Evolutionary conservation across 306 rosid species (phyloP).

Genomic region (Lathyrus tuberosus): DNA sequence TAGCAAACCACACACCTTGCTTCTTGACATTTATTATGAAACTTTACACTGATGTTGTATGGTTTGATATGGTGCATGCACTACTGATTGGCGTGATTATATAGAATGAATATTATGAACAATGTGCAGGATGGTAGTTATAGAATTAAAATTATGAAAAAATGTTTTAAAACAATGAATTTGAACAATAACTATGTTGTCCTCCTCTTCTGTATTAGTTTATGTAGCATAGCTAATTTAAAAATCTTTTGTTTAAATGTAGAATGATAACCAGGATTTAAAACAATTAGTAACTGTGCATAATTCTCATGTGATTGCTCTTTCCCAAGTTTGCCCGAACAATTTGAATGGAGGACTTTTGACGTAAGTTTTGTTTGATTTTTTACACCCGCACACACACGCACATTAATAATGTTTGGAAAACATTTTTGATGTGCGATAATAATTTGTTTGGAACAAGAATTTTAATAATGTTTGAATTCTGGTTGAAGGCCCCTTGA

Average conservation of each 20-base stretch:
- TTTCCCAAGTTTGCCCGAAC: constrained; percentile 73
- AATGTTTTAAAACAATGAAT: too few species aligned
- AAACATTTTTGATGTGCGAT: constrained; percentile 11
- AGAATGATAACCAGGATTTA: constrained; percentile 77
- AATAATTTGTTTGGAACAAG: constrained; percentile 19
- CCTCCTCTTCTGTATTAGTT: neutral
- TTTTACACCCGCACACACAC: too few species aligned
- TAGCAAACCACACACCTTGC: neutral
- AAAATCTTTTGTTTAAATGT: constrained; percentile 36
- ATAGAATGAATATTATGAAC: constrained; percentile 2
- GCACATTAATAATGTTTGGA: too few species aligned
- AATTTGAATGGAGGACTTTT: constrained; percentile 70
- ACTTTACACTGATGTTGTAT: neutral
- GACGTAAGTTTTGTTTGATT: constrained; percentile 64
- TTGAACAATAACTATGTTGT: neutral
- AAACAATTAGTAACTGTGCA: constrained; percentile 70
- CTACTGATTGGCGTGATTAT: constrained; percentile 13
- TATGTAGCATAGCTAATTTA: constrained; percentile 34
- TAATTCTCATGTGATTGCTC: constrained; percentile 69
- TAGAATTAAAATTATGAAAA: constrained; percentile 1
- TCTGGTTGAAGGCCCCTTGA: constrained; percentile 90
- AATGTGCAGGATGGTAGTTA: constrained; percentile 1
- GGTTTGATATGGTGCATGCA: constrained; percentile 13
- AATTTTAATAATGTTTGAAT: constrained; percentile 36
- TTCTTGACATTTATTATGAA: neutral